These are phyloP conservation scores for Ulota crispa DNA, from an alignment of 225 moss, liverwort and hornwort genomes.

Conservation along the genomic window DNA sequence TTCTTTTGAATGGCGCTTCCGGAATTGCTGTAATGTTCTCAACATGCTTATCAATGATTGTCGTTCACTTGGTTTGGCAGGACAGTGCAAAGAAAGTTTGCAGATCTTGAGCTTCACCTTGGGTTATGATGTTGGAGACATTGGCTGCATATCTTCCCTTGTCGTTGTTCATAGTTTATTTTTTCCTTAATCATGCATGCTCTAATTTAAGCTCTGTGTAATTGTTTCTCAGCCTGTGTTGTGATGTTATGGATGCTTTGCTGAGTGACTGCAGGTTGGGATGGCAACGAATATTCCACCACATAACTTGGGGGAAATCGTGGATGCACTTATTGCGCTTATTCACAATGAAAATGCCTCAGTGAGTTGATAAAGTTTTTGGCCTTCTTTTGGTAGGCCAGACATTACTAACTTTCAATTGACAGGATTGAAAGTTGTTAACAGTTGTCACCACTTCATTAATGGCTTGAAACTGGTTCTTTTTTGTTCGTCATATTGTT, in stretches of 20 bases:
- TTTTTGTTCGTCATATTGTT: constrained; percentile 8
- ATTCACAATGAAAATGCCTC: constrained; percentile 94
- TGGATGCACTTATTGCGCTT: constrained; percentile 80
- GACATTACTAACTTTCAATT: background rate
- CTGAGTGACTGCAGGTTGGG: constrained; percentile 67
- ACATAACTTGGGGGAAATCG: constrained; percentile 93
- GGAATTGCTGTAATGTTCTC: constrained; percentile 79
- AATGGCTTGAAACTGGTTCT: constrained; percentile 9
- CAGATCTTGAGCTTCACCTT: constrained; percentile 13
- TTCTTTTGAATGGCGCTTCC: constrained; percentile 91
- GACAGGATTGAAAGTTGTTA: background rate
- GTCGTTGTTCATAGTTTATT: background rate
- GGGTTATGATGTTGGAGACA: background rate
- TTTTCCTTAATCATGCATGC: background rate
- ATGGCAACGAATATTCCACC: constrained; percentile 99
- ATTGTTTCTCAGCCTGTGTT: background rate
- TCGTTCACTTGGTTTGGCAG: constrained; percentile 9
- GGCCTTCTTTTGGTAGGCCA: constrained; percentile 14
- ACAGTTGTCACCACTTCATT: constrained; percentile 8
- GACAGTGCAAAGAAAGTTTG: background rate
- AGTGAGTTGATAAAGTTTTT: constrained; percentile 37
- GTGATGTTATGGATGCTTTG: constrained; percentile 13
- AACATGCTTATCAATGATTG: background rate
- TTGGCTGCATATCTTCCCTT: background rate
- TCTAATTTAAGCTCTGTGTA: background rate